phyloP scores from a whole-genome alignment of 2,329 filamentous ascomycete species.

The Colletotrichum melonis region DNA sequence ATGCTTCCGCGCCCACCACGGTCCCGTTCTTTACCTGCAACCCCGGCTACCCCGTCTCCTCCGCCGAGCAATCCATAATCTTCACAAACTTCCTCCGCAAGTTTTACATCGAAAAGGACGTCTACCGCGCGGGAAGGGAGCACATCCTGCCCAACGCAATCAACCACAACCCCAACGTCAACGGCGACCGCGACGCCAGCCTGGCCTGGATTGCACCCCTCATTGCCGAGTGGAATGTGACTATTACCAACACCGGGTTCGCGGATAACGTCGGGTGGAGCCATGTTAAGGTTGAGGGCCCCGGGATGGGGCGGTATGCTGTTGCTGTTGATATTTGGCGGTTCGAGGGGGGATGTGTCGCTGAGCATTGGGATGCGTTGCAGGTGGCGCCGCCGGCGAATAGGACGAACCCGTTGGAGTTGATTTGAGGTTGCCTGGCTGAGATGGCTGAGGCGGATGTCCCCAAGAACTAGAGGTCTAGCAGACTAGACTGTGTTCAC shows the following conservation, averaged over 20 bases:
- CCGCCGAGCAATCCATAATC: neutral
- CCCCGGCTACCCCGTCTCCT: conserved; percentile 3
- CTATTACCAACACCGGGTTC: neutral
- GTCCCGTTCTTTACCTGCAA: neutral
- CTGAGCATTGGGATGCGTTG: conserved; percentile 6
- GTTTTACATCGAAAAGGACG: neutral
- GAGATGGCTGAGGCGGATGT: too few species aligned
- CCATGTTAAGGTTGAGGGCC: neutral
- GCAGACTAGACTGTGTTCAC: too few species aligned
- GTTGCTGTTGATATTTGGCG: conserved; percentile 10
- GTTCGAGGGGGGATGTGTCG: conserved; percentile 1
- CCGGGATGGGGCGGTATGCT: conserved; percentile 1
- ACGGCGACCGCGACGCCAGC: conserved; percentile 1
- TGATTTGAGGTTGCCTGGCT: neutral
- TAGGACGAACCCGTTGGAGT: conserved; percentile 8
- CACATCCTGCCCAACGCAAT: neutral
- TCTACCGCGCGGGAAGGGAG: neutral
- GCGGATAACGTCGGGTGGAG: conserved; percentile 9
- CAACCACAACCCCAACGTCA: conserved; percentile 7
- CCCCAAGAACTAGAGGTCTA: too few species aligned
- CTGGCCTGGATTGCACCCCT: conserved; percentile 1
- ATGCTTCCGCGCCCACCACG: neutral
- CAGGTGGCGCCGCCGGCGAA: conserved; percentile 6
- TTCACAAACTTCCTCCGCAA: conserved; percentile 7
- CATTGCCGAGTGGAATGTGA: conserved; percentile 2